Evolutionary conservation across 2,329 filamentous ascomycete genomes (phyloP), one percentile per base, ranked within the genome.

Genomic region (Fusarium nanum): DNA sequence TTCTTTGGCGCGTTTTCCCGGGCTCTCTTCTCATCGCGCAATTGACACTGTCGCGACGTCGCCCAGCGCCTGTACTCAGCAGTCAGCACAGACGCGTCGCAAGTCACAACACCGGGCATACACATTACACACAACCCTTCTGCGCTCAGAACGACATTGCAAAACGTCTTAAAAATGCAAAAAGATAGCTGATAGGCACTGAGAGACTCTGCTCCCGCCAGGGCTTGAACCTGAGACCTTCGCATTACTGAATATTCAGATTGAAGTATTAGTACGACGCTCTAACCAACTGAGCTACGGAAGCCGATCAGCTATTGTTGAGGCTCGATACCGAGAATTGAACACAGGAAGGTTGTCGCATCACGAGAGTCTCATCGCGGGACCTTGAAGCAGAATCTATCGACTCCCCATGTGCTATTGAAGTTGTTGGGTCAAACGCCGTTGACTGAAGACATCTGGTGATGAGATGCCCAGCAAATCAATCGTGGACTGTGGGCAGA

Each of bases 281-380:
- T 48, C 46, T 48, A 48, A 48, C 27, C n/a, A 48, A 48, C 46
- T 48, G 46, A 48, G 46, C 46, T 48, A 48, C 46, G 46, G 46
- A 48, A 48, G 46, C 46, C 46, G 14, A 48, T 48, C 46, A 48
- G n/a, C 46, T 22, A 13, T 48, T 30, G 46, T 48, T 48, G 23
- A 3, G 9, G 0, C 4, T 12, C 0, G 18, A 1, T 4, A 2
- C 10, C 6, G 6, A 12, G 18, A 37, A n/a, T 12, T 37, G 1
- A 0, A 0, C 3, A n/a, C 3, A 37, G 18, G 34, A 37, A n/a
- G 34, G 34, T 37, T 37, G 10, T 10, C 2, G 6, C 10, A 10
- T 34, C 9, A 18, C 5, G 18, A 37, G 32, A 37, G 34, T 11
- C 5, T 11, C 8, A n/a, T n/a, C 5, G 1, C 5, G 16, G 34